Conservation (phyloP, 1,284 basidiomycete species). For the Thecaphora frezii region DNA sequence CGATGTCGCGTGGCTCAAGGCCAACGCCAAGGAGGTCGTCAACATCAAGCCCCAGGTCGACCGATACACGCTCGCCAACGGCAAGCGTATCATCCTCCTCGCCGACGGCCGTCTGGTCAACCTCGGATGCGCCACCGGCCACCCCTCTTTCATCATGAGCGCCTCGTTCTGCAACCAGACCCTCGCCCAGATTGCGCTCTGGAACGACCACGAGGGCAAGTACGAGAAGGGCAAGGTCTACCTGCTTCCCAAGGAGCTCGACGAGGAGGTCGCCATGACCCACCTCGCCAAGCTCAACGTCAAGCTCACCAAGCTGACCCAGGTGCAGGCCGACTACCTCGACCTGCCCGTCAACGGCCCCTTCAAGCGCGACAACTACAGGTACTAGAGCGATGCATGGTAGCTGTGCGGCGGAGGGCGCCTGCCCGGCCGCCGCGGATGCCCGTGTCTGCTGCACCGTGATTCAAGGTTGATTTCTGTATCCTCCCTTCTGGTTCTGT, state of each 20-base stretch:
- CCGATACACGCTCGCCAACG: conserved; percentile 79
- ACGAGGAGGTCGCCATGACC: conserved; percentile 97
- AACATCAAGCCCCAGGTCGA: conserved; percentile 99
- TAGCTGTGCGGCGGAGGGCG: too few species aligned
- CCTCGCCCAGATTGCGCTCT: conserved; percentile 96
- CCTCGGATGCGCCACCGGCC: conserved; percentile 74
- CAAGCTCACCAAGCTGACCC: conserved; percentile 81
- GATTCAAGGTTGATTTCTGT: too few species aligned
- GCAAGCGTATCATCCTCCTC: conserved; percentile 85
- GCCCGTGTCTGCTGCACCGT: too few species aligned
- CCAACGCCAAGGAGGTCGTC: conserved; percentile 77
- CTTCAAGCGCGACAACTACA: conserved; percentile 68
- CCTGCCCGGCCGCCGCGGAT: too few species aligned
- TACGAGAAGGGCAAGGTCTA: conserved; percentile 71
- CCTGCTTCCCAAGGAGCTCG: conserved; percentile 87
- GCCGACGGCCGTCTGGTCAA: conserved; percentile 99
- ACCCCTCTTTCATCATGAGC: conserved; percentile 88
- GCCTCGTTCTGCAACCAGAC: conserved; percentile 99
- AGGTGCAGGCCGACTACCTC: conserved; percentile 84
- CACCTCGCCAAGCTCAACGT: conserved; percentile 89
- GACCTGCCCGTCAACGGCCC: conserved; percentile 86
- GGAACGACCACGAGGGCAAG: conserved; percentile 72
- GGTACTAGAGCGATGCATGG: conserved; percentile 44
- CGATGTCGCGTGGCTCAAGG: conserved; percentile 97
- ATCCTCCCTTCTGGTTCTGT: too few species aligned